These are phyloP conservation scores for Xylariaceae sp. DNA, from an alignment of 2,329 filamentous ascomycete species.

Conservation along the genomic window DNA sequence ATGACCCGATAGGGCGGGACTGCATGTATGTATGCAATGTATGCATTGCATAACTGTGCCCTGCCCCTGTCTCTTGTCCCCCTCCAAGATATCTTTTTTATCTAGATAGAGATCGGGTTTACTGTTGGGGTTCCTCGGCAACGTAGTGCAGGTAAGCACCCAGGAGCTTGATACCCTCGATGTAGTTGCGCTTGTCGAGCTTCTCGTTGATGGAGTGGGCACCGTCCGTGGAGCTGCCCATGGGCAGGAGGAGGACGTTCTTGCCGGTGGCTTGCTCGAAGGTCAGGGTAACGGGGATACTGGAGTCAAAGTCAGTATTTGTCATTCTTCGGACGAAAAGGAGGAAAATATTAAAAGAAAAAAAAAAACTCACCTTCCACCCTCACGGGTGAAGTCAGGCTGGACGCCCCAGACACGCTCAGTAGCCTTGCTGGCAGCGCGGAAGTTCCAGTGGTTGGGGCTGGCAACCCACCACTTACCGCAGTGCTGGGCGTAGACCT, in stretches of 20 bases:
- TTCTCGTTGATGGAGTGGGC: constrained; percentile 99
- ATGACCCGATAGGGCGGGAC: background rate
- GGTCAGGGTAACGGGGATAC: constrained; percentile 92
- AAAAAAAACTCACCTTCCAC: constrained; percentile 62
- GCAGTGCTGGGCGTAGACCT: constrained; percentile 75
- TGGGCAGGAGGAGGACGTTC: constrained; percentile 91
- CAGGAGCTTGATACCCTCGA: constrained; percentile 93
- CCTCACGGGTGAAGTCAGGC: constrained; percentile 93
- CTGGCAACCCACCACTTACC: constrained; percentile 99
- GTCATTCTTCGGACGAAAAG: background rate
- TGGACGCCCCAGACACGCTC: constrained; percentile 89
- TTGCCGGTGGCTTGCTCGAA: constrained; percentile 98
- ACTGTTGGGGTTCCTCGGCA: constrained; percentile 66
- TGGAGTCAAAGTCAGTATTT: constrained; percentile 35
- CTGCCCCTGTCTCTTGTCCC: background rate
- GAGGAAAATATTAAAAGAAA: background rate
- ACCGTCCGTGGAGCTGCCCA: constrained; percentile 95
- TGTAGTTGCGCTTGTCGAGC: constrained; percentile 94
- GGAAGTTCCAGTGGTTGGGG: constrained; percentile 98
- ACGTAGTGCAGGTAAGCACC: constrained; percentile 96
- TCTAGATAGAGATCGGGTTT: background rate
- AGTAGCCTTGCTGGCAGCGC: constrained; percentile 89
- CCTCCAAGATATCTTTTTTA: background rate
- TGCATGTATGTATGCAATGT: background rate
- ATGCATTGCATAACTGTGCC: background rate